Evolutionary conservation across 2,329 filamentous ascomycete species (phyloP).

Genomic region (Colletotrichum limetticola): DNA sequence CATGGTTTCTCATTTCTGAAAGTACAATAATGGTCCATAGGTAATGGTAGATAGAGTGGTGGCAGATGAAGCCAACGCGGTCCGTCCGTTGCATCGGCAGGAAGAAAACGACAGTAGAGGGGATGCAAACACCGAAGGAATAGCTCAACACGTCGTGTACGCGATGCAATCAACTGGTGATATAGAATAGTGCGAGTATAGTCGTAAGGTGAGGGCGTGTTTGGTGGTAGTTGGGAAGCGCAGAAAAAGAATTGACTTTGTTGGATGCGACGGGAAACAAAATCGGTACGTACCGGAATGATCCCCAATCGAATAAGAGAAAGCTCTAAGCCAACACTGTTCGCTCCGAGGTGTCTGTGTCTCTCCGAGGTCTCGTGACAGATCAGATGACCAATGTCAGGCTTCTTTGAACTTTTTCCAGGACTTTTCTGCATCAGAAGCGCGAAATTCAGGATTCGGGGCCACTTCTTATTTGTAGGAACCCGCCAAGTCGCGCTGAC

Average conservation of each 20-base stretch:
- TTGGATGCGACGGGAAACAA: constrained; percentile 24
- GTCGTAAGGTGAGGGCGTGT: neutral
- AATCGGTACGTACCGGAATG: constrained; percentile 31
- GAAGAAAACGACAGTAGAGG: neutral
- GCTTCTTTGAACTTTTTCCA: constrained; percentile 32
- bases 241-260: neutral
- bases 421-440: constrained; percentile 34
- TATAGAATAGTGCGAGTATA: too few species aligned
- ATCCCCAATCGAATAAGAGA: neutral
- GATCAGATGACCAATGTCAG: constrained; percentile 33
- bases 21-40: constrained; percentile 9
- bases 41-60: neutral
- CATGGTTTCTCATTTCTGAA: constrained; percentile 18
- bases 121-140: neutral
- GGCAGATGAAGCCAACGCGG: constrained; percentile 3
- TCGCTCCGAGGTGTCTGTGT: constrained; percentile 18
- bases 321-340: neutral
- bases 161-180: neutral
- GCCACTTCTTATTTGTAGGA: constrained; percentile 57
- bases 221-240: too few species aligned
- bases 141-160: neutral
- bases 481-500: constrained; percentile 38
- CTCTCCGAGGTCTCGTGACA: constrained; percentile 26
- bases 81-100: neutral
- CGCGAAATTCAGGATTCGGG: constrained; percentile 52